Evolutionary conservation across 768 basidiomycete genomes (phyloP), one percentile per base, ranked within the genome.

Genomic region (Tylopilus subfusipes): DNA sequence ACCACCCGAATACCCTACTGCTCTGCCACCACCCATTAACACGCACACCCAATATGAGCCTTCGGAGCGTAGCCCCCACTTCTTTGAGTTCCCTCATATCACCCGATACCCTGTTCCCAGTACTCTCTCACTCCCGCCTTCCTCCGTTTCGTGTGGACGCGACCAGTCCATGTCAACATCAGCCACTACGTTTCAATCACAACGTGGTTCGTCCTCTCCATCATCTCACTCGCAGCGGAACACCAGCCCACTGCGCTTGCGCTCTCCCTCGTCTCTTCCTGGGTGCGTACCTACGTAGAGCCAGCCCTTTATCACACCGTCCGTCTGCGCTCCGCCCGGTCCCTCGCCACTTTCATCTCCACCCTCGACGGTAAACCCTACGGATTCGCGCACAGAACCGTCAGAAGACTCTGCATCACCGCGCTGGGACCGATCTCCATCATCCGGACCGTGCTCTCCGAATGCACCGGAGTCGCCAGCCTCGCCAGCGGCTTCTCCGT

Each of bases 171-270:
- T 52, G 24, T 12, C 57, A 34, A 45, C 33, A 11, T 46, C 53
- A 39, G 19, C 55, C 10, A 38, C 56, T 18, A 38, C 50, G 14
- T 42, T 64, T 11, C 54, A 53, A 19, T 34, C 58, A 8, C 61
- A 54, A 31, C 55, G 36, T 39, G 25, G 48, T 48, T 58, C n/a
- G n/a, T 76, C 18, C 66, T 70, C 22, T 62, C 67, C 47, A 61
- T 77, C 53, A 57, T 76, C 62, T 70, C 72, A 45, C 65, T 71
- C 47, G 74, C 73, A 30, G 73, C 75, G 14, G 14, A 22, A 14
- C 49, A 39, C 29, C 43, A 51, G 18, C 43, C 49, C 5, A 52
- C 42, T 13, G 54, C 54, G 2, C 42, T 55, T 12, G 42, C 29
- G 0, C 50, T 39, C 29, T 31, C 42, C n/a, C 29, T 55, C 18